Evolutionary conservation across 495 filamentous ascomycete species (phyloP), one percentile per base, ranked within the genome.

Genomic region (Oidiodendron maius): DNA sequence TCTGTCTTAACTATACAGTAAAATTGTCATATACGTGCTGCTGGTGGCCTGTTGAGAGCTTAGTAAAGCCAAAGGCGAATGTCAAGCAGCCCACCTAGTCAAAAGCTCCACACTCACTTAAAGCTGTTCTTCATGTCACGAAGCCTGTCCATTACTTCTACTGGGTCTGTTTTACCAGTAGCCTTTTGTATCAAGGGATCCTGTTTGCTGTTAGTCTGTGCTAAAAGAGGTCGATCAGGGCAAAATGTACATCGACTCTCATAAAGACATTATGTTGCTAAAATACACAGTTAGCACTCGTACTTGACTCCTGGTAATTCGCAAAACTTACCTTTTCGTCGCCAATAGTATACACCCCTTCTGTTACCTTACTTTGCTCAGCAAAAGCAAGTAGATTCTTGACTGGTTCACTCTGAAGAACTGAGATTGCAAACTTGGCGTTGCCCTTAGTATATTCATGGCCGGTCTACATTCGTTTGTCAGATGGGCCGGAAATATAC

Each of bases 231-330:
- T 43, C 30, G 40, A 28, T 22, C 15, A 9, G 10, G 34, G 51
- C 2, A 21, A 23, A 21, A 72, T 81, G 74, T 68, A 89, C 89
- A 61, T 87, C 73, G 46, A 93, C 21, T 50, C 77, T 77, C 93
- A 98, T 97, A 58, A 98, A 98, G 2, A 96, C 90, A 62, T 98
- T 98, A 63, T 97, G 91, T 63, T 89, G 66, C 91, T 94, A 59
- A 30, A 18, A 5, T 6, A 24, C 9, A 3, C 21, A 4, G 36
- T 32, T 16, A 39, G 20, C n/a, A 11, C 9, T 40, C 24, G 23
- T 1, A 48, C 3, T 5, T 42, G 30, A 36, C 17, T 24, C 38
- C 12, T 15, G 11, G 6, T n/a, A 8, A 22, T 16, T 4, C 40
- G 16, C 38, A 24, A 17, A 23, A 40, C 66, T 55, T 67, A 90